phyloP scores from a whole-genome alignment of 78 protist species.

The Pigoraptor vietnamica region DNA sequence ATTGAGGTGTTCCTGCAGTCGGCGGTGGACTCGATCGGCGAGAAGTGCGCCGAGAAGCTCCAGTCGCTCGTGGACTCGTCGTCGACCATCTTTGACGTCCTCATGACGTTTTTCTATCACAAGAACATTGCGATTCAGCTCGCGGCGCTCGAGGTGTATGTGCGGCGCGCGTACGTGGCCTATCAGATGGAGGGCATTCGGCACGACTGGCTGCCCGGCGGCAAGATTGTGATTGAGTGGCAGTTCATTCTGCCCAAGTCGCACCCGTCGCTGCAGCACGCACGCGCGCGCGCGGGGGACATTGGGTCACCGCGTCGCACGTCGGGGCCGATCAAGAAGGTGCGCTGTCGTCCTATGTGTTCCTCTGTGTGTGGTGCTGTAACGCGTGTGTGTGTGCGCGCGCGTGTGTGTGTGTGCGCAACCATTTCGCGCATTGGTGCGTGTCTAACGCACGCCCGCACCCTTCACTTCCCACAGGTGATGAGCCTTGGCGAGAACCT shows the following conservation, averaged over 20 bases:
- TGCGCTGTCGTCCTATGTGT: not conserved
- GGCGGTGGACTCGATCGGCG: conserved; percentile 21
- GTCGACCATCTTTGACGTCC: conserved; percentile 12
- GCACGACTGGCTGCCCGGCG: not conserved
- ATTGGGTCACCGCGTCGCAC: not conserved
- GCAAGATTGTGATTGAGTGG: conserved; percentile 25
- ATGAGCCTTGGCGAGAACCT: not conserved
- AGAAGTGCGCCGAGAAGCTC: not conserved
- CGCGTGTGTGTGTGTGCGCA: too few relatives aligned
- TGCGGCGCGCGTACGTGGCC: conserved; percentile 50
- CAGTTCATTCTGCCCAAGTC: conserved; percentile 15
- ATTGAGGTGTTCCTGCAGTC: conserved; percentile 14
- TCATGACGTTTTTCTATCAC: conserved; percentile 30
- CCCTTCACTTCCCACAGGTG: not conserved
- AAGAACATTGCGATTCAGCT: not conserved
- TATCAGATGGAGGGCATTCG: conserved; percentile 21
- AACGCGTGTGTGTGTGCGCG: too few relatives aligned
- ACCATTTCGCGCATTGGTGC: not conserved
- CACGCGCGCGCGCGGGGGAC: too few relatives aligned
- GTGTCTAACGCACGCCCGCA: not conserved
- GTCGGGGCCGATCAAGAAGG: not conserved
- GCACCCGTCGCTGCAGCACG: conserved; percentile 13
- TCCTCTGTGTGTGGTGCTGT: not conserved
- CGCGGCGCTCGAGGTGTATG: conserved; percentile 57
- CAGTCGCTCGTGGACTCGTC: conserved; percentile 4